A percentile compares a stretch with the other conserved stretches of the same genome.
Conservation (phyloP, 192 early-diverging fungal genomes). For the Geosiphon pyriformis region DNA sequence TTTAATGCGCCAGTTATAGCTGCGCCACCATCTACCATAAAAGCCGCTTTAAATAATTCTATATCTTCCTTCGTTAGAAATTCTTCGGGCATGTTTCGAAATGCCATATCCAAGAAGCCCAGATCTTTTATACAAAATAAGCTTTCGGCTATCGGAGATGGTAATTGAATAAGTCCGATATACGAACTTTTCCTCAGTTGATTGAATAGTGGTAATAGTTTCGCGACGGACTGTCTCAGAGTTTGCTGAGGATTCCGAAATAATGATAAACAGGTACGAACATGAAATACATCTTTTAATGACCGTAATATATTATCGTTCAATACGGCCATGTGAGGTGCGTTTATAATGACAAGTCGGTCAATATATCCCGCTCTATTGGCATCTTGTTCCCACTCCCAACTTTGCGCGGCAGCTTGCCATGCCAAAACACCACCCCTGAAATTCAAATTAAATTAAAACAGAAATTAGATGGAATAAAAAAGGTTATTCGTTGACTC, state of each 20-base stretch:
- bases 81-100: neutral
- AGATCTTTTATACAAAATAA: neutral
- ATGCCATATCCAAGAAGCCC: neutral
- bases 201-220: neutral
- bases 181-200: neutral
- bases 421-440: slow-evolving; percentile 3
- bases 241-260: neutral
- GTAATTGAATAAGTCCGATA: neutral
- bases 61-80: neutral
- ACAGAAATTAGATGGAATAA: neutral
- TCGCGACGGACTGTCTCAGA: neutral
- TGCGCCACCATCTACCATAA: neutral
- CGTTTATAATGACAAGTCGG: neutral
- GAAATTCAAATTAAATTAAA: neutral
- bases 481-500: neutral
- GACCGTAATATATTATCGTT: neutral
- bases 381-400: slow-evolving; percentile 10
- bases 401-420: slow-evolving; percentile 11
- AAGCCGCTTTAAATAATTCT: slow-evolving; percentile 14
- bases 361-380: neutral
- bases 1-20: slow-evolving; percentile 10
- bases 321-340: neutral
- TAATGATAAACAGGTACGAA: neutral
- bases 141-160: neutral
- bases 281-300: neutral